Evolutionary conservation across 139 green algal genomes (phyloP), one percentile per base, ranked within the genome.

Genomic region (Chlamydomonas asymmetrica): DNA sequence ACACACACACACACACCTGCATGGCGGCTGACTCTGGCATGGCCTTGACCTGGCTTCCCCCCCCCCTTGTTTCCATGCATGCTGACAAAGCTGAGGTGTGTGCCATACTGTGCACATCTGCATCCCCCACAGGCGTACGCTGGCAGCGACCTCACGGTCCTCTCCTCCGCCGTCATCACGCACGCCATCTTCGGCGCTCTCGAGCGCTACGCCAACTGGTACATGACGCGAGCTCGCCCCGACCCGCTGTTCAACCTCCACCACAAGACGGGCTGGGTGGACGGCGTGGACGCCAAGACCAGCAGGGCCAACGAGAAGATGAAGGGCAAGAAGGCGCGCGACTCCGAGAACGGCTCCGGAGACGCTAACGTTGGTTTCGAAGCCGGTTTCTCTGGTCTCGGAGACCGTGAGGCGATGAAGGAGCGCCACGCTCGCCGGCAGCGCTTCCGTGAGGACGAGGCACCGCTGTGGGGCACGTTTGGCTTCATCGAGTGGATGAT

Each of bases 401-500:
- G n/a, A n/a, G 71, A 50, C 41, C 39, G 41, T 23, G 40, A 34
- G 2, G 71, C 71, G 59, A 43, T 70, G 71, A 59, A 69, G 41
- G 71, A 23, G 23, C 71, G 71, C 3, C 9, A 32, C 32, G 60
- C 27, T 7, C 71, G 71, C 22, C 59, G 71, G 18, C 59, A 40
- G 3, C 59, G 23, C 35, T 57, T 62, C 3, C 59, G 25, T 16
- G 71, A 70, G 22, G 71, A 77, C 41, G 71, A 59, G 40, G 40
- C 71, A 0, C 71, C 71, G 5, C n/a, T 77, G 22, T 62, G 25
- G 38, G 60, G 79, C 50, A 25, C 80, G 23, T 73, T 76, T 6
- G 79, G 79, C 72, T 73, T 48, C 40, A 18, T 77, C 27, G 79
- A 84, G 72, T 80, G 73, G 71, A 49, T 74, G 34, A 37, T 84